Evolutionary conservation across 352 stramenopile genomes (phyloP), one percentile per base, ranked within the genome.

Genomic region (Phytopythium cucurbitacearum): DNA sequence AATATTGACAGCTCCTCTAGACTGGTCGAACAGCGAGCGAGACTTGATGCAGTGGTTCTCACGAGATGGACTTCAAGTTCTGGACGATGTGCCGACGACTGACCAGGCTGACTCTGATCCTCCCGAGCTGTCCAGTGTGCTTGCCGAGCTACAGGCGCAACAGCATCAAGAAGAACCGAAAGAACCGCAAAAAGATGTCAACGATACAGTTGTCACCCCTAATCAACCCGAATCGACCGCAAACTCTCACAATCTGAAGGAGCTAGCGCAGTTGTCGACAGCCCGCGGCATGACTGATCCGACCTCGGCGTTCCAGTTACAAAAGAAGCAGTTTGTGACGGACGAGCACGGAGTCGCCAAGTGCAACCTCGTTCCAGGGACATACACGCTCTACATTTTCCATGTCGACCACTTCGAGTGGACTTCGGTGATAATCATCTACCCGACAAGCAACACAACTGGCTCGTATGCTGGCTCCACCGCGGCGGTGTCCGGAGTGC

Each of bases 341-440:
- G 70, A 87, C 37, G 52, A 32, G 0, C 53, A 74, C 21, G 79
- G 79, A 9, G 42, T 56, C 21, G 53, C 62, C 4, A 71, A 53
- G 1, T 87, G 76, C 32, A 63, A 57, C 5, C 55, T 89, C 2
- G 55, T 68, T 7, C 72, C 79, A 2, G 79, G 79, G 0, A 85
- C 76, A 10, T 89, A 89, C 64, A 84, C 74, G 2, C 5, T 89
- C 5, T 86, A 89, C 39, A 67, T 89, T 0, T 87, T 85, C 54
- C 76, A 89, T 52, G 50, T 71, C n/a, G 76, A 87, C 33, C 85
- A 71, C 51, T 86, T 87, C 43, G 79, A 89, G 60, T 87, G 79
- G 76, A 89, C 69, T 1, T 89, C 76, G 7, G 54, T 82, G 11
- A 57, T 66, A 3, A 68, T 85, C 3, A 53, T 89, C 4, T 89